Percentiles rank a stretch among this genome's conserved stretches.
Conservation (phyloP, 306 rosid genomes). For the Gastrolobium bilobum region DNA sequence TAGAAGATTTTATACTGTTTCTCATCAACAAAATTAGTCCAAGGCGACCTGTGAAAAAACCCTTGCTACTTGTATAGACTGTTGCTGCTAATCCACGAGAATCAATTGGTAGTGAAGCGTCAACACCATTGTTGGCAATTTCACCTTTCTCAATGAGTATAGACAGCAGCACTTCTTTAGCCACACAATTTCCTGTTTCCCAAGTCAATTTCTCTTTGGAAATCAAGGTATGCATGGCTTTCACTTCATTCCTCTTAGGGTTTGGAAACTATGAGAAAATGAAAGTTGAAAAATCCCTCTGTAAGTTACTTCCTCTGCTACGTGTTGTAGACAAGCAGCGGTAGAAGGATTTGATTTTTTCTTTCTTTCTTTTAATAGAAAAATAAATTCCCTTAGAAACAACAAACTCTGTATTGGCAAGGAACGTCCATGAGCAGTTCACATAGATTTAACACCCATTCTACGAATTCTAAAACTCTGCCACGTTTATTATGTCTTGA, state of each 20-base stretch:
- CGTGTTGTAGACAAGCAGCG: not conserved
- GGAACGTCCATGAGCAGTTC: not conserved
- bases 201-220: slow-evolving; percentile 60
- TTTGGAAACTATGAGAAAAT: not conserved
- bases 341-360: not conserved
- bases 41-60: too few species aligned
- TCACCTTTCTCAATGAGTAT: slow-evolving; percentile 26
- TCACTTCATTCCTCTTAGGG: not conserved
- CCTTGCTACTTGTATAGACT: too few species aligned
- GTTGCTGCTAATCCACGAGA: not conserved
- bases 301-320: not conserved
- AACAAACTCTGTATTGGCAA: too few species aligned
- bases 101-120: not conserved
- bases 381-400: not conserved
- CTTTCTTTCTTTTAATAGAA: not conserved
- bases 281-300: not conserved
- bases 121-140: not conserved
- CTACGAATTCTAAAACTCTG: not conserved
- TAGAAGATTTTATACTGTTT: too few species aligned
- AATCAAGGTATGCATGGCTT: slow-evolving; percentile 61
- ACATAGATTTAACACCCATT: not conserved
- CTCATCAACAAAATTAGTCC: too few species aligned
- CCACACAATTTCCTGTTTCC: slow-evolving; percentile 64
- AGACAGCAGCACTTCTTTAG: slow-evolving; percentile 47
- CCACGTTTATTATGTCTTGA: not conserved